Percentiles rank a stretch among this genome's conserved stretches.
phyloP scores from a whole-genome alignment of 106 monocot genomes.

The Gastrodia elata region DNA sequence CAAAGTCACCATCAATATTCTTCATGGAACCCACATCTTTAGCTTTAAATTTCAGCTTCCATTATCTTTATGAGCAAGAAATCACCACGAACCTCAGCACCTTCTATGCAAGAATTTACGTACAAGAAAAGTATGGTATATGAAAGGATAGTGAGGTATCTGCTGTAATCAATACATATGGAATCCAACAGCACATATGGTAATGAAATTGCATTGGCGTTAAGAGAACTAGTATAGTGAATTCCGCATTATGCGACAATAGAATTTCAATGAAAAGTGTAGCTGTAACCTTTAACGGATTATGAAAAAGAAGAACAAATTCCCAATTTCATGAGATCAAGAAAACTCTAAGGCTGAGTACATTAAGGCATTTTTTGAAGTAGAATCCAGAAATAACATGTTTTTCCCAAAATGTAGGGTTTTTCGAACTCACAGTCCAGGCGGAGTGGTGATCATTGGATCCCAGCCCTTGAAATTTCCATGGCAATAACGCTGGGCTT shows the following conservation, averaged over 20 bases:
- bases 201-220: neutral
- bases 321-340: neutral
- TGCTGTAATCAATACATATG: neutral
- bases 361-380: neutral
- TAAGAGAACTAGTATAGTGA: neutral
- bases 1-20: too few species aligned
- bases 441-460: constrained; percentile 99
- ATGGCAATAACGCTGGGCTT: constrained; percentile 70
- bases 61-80: neutral
- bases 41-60: too few species aligned
- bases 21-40: too few species aligned
- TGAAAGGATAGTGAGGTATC: neutral
- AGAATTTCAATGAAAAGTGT: neutral
- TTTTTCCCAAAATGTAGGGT: neutral
- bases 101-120: neutral
- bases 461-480: constrained; percentile 81
- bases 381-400: neutral
- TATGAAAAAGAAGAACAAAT: neutral
- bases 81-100: neutral
- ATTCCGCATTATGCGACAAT: neutral
- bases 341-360: too few species aligned
- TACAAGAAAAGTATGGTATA: neutral
- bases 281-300: neutral
- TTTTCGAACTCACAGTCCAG: constrained; percentile 62
- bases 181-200: neutral